Conservation (phyloP, 2,329 filamentous ascomycete genomes). For the Raffaelea albimanens region DNA sequence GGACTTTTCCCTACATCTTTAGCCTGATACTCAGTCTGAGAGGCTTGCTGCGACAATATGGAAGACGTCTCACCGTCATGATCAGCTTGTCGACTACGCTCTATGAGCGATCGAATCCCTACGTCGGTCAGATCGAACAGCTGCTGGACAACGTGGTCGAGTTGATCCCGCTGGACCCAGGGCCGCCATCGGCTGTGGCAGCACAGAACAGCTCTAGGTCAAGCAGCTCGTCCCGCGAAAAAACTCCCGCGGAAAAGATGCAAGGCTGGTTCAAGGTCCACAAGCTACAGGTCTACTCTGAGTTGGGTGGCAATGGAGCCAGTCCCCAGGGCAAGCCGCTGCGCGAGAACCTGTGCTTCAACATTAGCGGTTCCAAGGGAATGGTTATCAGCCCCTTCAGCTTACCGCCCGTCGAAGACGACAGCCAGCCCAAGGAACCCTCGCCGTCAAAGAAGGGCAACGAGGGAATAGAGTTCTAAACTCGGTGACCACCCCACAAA, state of each 20-base stretch:
- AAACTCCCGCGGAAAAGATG: conserved; percentile 53
- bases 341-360: conserved; percentile 85
- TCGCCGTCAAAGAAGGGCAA: conserved; percentile 47
- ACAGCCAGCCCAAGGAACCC: conserved; percentile 32
- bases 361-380: conserved; percentile 67
- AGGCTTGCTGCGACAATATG: conserved; percentile 60
- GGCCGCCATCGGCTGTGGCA: conserved; percentile 24
- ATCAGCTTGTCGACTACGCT: conserved; percentile 72
- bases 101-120: conserved; percentile 63
- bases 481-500: neutral
- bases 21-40: conserved; percentile 74
- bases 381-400: conserved; percentile 83
- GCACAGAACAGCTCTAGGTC: conserved; percentile 44
- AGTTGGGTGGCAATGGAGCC: conserved; percentile 76
- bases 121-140: conserved; percentile 79
- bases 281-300: conserved; percentile 73
- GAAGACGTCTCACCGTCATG: conserved; percentile 58
- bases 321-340: conserved; percentile 56
- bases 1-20: conserved; percentile 63
- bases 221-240: conserved; percentile 18
- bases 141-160: conserved; percentile 69
- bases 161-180: conserved; percentile 60
- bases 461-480: conserved; percentile 63
- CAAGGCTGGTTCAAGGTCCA: conserved; percentile 83
- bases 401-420: conserved; percentile 76